phyloP scores from a whole-genome alignment of 768 basidiomycete species.

The Leccinum fibrillosum region DNA sequence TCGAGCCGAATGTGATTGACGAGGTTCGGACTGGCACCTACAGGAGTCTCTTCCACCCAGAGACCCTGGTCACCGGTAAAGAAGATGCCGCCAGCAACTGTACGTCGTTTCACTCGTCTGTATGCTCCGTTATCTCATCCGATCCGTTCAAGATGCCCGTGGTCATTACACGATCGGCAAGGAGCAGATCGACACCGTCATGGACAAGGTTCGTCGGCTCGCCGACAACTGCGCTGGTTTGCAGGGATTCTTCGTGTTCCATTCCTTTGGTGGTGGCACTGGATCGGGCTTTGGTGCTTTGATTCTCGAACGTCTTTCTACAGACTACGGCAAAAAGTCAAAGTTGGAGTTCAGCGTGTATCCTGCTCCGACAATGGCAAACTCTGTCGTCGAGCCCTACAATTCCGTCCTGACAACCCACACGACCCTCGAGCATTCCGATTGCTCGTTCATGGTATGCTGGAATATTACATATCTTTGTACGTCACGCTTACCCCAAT shows the following conservation, averaged over 20 bases:
- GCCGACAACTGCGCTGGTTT: conserved; percentile 96
- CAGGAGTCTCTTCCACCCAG: conserved; percentile 97
- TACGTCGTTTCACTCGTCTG: conserved; percentile 33
- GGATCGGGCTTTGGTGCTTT: conserved; percentile 98
- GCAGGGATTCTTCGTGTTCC: conserved; percentile 99
- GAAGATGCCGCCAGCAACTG: conserved; percentile 99
- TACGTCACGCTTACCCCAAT: conserved; percentile 3
- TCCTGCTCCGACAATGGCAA: conserved; percentile 89
- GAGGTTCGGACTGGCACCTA: conserved; percentile 95
- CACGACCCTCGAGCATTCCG: conserved; percentile 97
- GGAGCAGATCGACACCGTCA: conserved; percentile 93
- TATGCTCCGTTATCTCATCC: background rate
- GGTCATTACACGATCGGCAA: conserved; percentile 99
- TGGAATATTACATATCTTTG: conserved; percentile 6
- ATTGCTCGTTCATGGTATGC: conserved; percentile 97
- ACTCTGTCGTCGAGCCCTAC: conserved; percentile 97
- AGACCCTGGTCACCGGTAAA: conserved; percentile 97
- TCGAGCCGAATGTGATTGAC: conserved; percentile 97
- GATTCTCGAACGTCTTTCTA: conserved; percentile 90
- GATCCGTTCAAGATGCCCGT: conserved; percentile 69
- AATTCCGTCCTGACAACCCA: conserved; percentile 97
- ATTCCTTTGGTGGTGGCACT: conserved; percentile 99
- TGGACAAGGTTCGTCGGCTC: conserved; percentile 93
- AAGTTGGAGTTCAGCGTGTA: conserved; percentile 98
- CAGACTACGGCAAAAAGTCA: conserved; percentile 98